Evolutionary conservation across 2,329 filamentous ascomycete species (phyloP), one percentile per base, ranked within the genome.

Genomic region (Byssochlamys sp.): DNA sequence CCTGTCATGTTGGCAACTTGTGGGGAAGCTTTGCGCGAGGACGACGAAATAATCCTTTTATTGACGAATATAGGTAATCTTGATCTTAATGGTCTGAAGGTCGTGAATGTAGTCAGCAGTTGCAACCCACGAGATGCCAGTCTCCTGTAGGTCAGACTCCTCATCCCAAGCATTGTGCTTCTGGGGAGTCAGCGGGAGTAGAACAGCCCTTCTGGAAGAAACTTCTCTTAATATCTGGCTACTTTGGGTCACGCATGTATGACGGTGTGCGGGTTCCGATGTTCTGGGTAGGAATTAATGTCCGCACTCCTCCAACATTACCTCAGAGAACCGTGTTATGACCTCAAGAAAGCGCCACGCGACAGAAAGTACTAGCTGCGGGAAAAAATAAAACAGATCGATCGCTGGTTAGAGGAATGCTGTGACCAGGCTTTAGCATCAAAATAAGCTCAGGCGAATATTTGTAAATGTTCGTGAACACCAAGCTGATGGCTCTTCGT

Each of bases 81-180:
- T 14, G 4, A 28, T 25, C 25, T 54, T 25, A 27, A 50, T 52
- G 29, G 31, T 12, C 24, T 54, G 14, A 14, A 28, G n/a, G 11
- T 50, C 45, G 29, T 45, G 45, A 29, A 24, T 56, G 31, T n/a
- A n/a, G n/a, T 6, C 39, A 54, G 29, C 6, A 14, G 28, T 55
- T 39, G 56, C 49, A 58, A 58, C 53, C 56, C 29, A 54, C 56
- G 19, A 24, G 11, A 27, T 35, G n/a, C 48, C 3, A 45, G 4
- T 29, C 9, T 45, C 10, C 9, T 24, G 27, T 24, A 45, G 4
- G 26, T 55, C 31, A 12, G 9, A 29, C n/a, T 45, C 33, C 33
- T 55, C 5, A 55, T 55, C 29, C 6, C 27, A 28, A 14, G 24
- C 49, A 51, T 51, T 28, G 24, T 51, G 49, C 2, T 24, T 24